Evolutionary conservation across 805 yeast genomes (phyloP).

Genomic region (Saturnispora ahearnii): DNA sequence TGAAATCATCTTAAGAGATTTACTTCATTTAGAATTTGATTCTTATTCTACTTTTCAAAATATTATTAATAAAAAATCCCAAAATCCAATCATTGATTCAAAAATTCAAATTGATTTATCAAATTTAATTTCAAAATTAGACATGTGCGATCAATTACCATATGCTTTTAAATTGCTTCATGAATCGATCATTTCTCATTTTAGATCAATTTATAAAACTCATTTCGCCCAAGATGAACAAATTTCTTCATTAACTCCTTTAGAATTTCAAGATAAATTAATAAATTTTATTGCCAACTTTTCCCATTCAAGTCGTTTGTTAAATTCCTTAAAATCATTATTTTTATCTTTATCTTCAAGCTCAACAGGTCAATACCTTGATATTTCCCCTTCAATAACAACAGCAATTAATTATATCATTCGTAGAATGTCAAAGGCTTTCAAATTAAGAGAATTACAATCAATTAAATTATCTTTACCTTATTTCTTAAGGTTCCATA

Average conservation of each 20-base stretch:
- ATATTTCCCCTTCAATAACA: constrained; percentile 55
- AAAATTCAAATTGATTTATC: not conserved
- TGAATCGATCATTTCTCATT: constrained; percentile 34
- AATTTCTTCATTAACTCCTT: constrained; percentile 43
- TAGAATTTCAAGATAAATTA: constrained; percentile 69
- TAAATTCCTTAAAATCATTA: constrained; percentile 69
- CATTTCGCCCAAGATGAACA: constrained; percentile 5
- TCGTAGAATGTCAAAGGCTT: constrained; percentile 64
- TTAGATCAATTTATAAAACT: constrained; percentile 39
- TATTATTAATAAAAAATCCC: not conserved
- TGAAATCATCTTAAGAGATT: constrained; percentile 1
- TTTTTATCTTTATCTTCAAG: constrained; percentile 33
- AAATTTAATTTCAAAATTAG: not conserved
- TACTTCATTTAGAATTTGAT: not conserved
- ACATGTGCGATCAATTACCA: not conserved
- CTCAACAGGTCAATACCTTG: constrained; percentile 33
- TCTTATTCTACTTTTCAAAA: not conserved
- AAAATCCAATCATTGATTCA: not conserved
- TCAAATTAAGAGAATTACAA: constrained; percentile 68
- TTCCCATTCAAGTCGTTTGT: constrained; percentile 65
- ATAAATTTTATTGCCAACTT: constrained; percentile 52
- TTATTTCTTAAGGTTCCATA: constrained; percentile 59
- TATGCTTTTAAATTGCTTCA: constrained; percentile 3
- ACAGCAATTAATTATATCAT: constrained; percentile 66
- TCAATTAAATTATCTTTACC: constrained; percentile 47